These are phyloP conservation scores for Carpinus fangiana DNA, from an alignment of 306 rosid species.

Conservation along the genomic window DNA sequence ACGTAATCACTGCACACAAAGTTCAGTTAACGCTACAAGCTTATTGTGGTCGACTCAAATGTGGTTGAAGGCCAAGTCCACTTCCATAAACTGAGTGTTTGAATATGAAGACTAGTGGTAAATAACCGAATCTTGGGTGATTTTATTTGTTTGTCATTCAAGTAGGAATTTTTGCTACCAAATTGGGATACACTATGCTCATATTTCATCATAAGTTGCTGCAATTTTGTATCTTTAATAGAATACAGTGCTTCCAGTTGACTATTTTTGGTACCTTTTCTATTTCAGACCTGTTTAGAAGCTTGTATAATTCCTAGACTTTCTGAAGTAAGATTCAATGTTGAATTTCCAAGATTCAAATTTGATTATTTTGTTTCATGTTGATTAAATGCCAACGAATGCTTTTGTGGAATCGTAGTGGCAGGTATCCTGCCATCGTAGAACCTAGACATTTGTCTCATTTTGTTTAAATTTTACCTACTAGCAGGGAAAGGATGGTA, in stretches of 20 bases:
- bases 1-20: neutral
- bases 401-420: neutral
- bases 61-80: neutral
- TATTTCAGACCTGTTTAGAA: neutral
- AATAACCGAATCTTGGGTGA: neutral
- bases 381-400: neutral
- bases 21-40: neutral
- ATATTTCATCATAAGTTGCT: neutral
- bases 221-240: neutral
- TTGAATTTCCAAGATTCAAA: neutral
- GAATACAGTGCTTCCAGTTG: neutral
- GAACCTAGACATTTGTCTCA: neutral
- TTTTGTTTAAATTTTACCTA: neutral
- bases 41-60: neutral
- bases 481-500: constrained; percentile 64
- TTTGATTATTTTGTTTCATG: neutral
- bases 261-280: neutral
- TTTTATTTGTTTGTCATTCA: neutral
- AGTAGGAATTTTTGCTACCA: neutral
- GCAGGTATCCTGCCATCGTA: too few species aligned
- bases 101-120: neutral
- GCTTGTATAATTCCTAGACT: neutral
- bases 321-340: neutral
- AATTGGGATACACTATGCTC: neutral
- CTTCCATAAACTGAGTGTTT: neutral